These are phyloP conservation scores for Pleurotus eryngii DNA, from an alignment of 768 basidiomycete species.

Conservation along the genomic window DNA sequence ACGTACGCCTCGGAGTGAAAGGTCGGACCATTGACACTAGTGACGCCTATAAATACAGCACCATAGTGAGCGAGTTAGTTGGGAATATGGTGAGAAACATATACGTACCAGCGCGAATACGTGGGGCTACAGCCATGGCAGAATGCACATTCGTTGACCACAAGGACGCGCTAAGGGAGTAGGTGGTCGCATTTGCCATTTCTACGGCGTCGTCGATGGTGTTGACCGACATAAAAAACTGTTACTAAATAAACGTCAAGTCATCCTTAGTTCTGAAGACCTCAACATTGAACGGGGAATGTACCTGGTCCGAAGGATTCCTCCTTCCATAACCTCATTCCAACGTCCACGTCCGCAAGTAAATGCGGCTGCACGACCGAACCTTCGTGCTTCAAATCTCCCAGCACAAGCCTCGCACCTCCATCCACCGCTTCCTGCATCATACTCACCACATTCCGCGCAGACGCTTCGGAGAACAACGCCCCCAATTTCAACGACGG, in stretches of 20 bases:
- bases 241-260: slow-evolving; percentile 17
- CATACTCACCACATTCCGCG: slow-evolving; percentile 36
- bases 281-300: not conserved
- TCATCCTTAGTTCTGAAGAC: too few relatives aligned
- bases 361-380: slow-evolving; percentile 51
- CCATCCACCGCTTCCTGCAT: slow-evolving; percentile 38
- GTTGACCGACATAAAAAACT: slow-evolving; percentile 38
- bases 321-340: slow-evolving; percentile 49
- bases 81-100: too few relatives aligned
- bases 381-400: slow-evolving; percentile 36
- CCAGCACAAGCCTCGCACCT: slow-evolving; percentile 45
- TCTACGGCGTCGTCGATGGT: slow-evolving; percentile 52
- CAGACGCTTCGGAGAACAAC: slow-evolving; percentile 42
- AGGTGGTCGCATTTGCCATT: slow-evolving; percentile 48
- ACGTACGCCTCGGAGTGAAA: slow-evolving; percentile 39
- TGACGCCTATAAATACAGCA: slow-evolving; percentile 28
- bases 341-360: slow-evolving; percentile 43
- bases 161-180: slow-evolving; percentile 47
- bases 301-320: slow-evolving; percentile 66
- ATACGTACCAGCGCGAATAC: slow-evolving; percentile 42
- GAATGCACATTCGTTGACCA: slow-evolving; percentile 47
- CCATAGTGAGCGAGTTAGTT: not conserved
- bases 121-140: slow-evolving; percentile 42
- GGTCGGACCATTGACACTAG: slow-evolving; percentile 54
- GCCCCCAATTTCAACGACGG: slow-evolving; percentile 28